A percentile compares a stretch with the other conserved stretches of the same genome.
These are phyloP conservation scores for Cryptococcus sp. DNA, from an alignment of 1,284 basidiomycete species.

Conservation along the genomic window DNA sequence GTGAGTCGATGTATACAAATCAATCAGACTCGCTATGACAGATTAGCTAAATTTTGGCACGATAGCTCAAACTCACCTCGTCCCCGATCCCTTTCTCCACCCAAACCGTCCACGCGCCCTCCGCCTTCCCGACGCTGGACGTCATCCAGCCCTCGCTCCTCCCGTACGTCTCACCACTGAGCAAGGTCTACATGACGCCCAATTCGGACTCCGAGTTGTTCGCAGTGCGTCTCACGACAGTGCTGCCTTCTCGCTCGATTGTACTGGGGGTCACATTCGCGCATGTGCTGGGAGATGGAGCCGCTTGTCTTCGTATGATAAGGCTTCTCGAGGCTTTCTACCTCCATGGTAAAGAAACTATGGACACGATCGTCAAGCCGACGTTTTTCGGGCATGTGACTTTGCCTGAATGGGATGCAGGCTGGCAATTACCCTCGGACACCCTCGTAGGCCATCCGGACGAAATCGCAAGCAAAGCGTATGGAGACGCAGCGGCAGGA, in stretches of 20 bases:
- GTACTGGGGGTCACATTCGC: slow-evolving; percentile 30
- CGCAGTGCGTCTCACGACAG: slow-evolving; percentile 23
- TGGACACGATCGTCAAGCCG: neutral
- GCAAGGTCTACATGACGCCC: slow-evolving; percentile 15
- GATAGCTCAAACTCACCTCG: slow-evolving; percentile 27
- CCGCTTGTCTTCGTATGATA: slow-evolving; percentile 21
- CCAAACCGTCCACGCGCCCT: slow-evolving; percentile 13
- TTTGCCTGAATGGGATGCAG: neutral
- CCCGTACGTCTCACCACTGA: slow-evolving; percentile 20
- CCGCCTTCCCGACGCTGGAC: slow-evolving; percentile 7
- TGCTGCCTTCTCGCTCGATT: slow-evolving; percentile 14
- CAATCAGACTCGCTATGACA: neutral
- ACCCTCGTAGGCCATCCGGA: no score
- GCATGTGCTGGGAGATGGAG: slow-evolving; percentile 31
- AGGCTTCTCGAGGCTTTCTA: slow-evolving; percentile 29
- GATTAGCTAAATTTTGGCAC: no score
- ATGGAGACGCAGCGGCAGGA: neutral
- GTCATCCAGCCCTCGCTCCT: slow-evolving; percentile 25
- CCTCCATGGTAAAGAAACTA: slow-evolving; percentile 9
- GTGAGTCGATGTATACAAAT: no score
- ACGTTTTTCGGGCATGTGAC: neutral
- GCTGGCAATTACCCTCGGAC: neutral
- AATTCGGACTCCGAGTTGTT: slow-evolving; percentile 23
- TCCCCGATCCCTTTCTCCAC: slow-evolving; percentile 32
- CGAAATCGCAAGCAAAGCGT: neutral